Evolutionary conservation across 2,329 filamentous ascomycete genomes (phyloP).

Genomic region (Exophiala lecanii-corni): DNA sequence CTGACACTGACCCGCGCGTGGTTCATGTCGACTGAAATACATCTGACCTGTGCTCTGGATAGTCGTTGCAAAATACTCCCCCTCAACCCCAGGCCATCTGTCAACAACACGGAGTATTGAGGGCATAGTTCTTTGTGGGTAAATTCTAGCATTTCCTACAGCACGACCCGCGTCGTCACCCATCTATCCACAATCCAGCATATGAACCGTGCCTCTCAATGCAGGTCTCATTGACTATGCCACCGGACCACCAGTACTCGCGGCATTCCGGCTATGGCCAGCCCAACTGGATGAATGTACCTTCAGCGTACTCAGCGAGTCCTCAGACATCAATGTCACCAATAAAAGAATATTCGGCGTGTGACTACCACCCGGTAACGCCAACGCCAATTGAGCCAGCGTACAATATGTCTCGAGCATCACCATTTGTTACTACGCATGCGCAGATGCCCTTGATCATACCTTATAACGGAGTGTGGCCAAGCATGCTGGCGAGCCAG

Average conservation of each 20-base stretch:
- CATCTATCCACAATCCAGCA: constrained; percentile 11
- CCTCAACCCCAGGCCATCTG: too few relatives aligned
- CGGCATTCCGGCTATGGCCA: constrained; percentile 42
- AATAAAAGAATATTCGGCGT: constrained; percentile 63
- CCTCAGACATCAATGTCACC: constrained; percentile 55
- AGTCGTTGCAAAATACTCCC: too few relatives aligned
- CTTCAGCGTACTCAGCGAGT: constrained; percentile 35
- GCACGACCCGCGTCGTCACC: constrained; percentile 14
- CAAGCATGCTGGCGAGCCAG: constrained; percentile 65
- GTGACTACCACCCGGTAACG: constrained; percentile 59
- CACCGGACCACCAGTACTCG: constrained; percentile 41
- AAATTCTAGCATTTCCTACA: too few relatives aligned
- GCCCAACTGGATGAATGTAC: constrained; percentile 44
- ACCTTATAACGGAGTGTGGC: constrained; percentile 60
- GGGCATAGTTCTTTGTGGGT: too few relatives aligned
- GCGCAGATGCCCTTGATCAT: constrained; percentile 56
- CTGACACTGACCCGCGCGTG: too few relatives aligned
- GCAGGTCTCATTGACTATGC: constrained; percentile 36
- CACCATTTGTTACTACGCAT: constrained; percentile 49
- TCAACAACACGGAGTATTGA: too few relatives aligned
- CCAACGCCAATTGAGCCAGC: constrained; percentile 56
- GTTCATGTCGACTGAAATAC: too few relatives aligned
- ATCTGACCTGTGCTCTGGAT: too few relatives aligned
- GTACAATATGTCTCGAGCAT: constrained; percentile 53
- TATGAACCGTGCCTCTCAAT: constrained; percentile 18